These are phyloP conservation scores for Stereum hirsutum DNA, from an alignment of 1,284 basidiomycete genomes.

Conservation along the genomic window DNA sequence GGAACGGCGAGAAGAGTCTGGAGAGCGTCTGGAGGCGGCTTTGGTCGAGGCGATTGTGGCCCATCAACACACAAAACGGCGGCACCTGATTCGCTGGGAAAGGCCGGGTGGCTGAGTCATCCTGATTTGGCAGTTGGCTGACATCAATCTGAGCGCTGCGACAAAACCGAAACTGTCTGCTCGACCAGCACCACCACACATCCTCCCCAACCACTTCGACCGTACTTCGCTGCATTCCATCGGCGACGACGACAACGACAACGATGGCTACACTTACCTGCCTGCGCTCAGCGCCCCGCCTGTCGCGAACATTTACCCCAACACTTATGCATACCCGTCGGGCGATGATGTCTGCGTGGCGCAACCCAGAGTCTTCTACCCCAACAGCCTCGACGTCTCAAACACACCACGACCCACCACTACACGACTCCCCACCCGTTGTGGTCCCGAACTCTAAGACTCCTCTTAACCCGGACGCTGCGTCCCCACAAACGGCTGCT, in stretches of 20 bases:
- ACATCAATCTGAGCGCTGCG: too few relatives aligned
- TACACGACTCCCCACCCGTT: slow-evolving; percentile 41
- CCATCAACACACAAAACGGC: too few relatives aligned
- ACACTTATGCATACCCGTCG: slow-evolving; percentile 21
- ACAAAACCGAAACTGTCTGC: background rate
- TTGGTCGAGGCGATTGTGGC: too few relatives aligned
- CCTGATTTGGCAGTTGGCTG: too few relatives aligned
- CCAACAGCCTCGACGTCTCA: slow-evolving; percentile 11
- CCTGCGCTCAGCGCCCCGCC: too few relatives aligned
- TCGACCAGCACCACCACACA: background rate
- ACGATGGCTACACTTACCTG: too few relatives aligned
- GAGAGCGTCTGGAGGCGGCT: too few relatives aligned
- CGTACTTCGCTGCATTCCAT: background rate
- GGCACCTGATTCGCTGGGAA: too few relatives aligned
- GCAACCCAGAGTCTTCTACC: slow-evolving; percentile 6
- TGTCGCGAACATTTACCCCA: slow-evolving; percentile 10
- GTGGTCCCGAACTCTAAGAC: slow-evolving; percentile 35
- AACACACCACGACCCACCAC: slow-evolving; percentile 19
- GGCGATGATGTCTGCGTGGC: slow-evolving; percentile 55
- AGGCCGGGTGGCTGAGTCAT: too few relatives aligned
- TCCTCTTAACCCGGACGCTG: slow-evolving; percentile 44
- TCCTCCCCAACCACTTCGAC: background rate
- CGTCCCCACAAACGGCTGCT: slow-evolving; percentile 61
- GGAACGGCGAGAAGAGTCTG: too few relatives aligned
- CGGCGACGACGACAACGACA: background rate